These are phyloP conservation scores for Pseudogymnoascus destructans DNA, from an alignment of 2,329 filamentous ascomycete genomes.

Conservation along the genomic window DNA sequence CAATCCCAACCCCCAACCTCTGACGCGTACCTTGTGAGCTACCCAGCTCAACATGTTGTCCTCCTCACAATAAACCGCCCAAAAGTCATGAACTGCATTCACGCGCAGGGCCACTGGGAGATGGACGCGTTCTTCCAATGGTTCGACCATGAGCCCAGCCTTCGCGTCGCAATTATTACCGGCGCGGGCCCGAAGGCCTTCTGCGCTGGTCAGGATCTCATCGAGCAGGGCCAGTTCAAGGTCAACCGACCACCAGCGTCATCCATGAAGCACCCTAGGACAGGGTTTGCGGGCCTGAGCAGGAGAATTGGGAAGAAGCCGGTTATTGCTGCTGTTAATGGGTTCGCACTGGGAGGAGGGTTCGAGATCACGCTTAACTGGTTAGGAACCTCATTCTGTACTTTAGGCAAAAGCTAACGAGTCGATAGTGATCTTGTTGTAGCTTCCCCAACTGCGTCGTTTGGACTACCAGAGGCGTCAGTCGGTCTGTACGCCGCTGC, in stretches of 20 bases:
- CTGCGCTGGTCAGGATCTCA: conserved; percentile 54
- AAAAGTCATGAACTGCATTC: conserved; percentile 35
- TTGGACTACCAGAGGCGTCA: conserved; percentile 58
- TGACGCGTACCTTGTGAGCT: conserved; percentile 23
- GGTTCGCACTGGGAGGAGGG: conserved; percentile 60
- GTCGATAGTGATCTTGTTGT: conserved; percentile 60
- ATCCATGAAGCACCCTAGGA: conserved; percentile 22
- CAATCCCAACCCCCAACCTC: conserved; percentile 14
- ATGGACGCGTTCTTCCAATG: conserved; percentile 37
- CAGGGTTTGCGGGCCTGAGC: conserved; percentile 53
- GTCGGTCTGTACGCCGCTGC: conserved; percentile 59
- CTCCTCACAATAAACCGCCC: conserved; percentile 47
- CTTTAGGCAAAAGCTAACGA: conserved; percentile 33
- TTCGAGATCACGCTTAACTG: conserved; percentile 46
- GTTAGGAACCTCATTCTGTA: not conserved
- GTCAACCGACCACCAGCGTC: conserved; percentile 17
- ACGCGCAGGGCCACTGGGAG: conserved; percentile 28
- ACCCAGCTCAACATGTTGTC: conserved; percentile 41
- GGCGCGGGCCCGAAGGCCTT: conserved; percentile 49
- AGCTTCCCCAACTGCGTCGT: conserved; percentile 45
- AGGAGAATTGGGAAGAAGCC: conserved; percentile 60
- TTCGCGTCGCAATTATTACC: conserved; percentile 52
- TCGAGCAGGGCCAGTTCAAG: conserved; percentile 21
- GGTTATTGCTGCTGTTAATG: conserved; percentile 66
- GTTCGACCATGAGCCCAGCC: conserved; percentile 46